A percentile compares a stretch with the other conserved stretches of the same genome.
phyloP scores from a whole-genome alignment of 805 yeast species.

The Nakazawaea pomicola region DNA sequence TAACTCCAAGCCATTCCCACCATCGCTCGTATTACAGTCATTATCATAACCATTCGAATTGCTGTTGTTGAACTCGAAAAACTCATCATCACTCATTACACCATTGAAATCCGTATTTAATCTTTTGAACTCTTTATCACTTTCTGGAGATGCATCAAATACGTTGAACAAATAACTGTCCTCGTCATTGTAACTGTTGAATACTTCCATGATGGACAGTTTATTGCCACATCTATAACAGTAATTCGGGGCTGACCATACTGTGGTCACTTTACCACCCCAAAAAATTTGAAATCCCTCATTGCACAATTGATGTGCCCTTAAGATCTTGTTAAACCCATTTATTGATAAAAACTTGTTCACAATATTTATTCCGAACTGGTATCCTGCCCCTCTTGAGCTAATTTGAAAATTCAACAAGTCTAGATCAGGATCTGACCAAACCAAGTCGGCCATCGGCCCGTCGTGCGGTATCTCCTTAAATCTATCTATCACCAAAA shows the following conservation, averaged over 20 bases:
- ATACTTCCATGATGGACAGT: slow-evolving; percentile 92
- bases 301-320: slow-evolving; percentile 96
- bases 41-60: slow-evolving; percentile 6
- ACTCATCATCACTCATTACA: slow-evolving; percentile 10
- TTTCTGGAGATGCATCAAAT: slow-evolving; percentile 96
- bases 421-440: slow-evolving; percentile 97
- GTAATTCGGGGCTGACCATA: slow-evolving; percentile 98
- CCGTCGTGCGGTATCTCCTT: slow-evolving; percentile 98
- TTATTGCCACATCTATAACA: slow-evolving; percentile 96
- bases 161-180: slow-evolving; percentile 73
- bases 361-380: slow-evolving; percentile 89
- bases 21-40: too few relatives aligned
- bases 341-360: slow-evolving; percentile 79
- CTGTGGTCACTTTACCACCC: slow-evolving; percentile 87
- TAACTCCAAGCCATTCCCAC: too few relatives aligned
- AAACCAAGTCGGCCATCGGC: slow-evolving; percentile 97
- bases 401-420: slow-evolving; percentile 74
- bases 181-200: slow-evolving; percentile 52
- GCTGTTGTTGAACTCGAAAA: slow-evolving; percentile 12
- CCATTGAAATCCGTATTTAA: slow-evolving; percentile 8
- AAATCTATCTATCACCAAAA: slow-evolving; percentile 83
- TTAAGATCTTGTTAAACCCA: slow-evolving; percentile 69
- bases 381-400: slow-evolving; percentile 97
- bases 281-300: slow-evolving; percentile 94
- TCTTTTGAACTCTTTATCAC: slow-evolving; percentile 50